Conservation (phyloP, 495 filamentous ascomycete species). For the Oidiodendron maius region DNA sequence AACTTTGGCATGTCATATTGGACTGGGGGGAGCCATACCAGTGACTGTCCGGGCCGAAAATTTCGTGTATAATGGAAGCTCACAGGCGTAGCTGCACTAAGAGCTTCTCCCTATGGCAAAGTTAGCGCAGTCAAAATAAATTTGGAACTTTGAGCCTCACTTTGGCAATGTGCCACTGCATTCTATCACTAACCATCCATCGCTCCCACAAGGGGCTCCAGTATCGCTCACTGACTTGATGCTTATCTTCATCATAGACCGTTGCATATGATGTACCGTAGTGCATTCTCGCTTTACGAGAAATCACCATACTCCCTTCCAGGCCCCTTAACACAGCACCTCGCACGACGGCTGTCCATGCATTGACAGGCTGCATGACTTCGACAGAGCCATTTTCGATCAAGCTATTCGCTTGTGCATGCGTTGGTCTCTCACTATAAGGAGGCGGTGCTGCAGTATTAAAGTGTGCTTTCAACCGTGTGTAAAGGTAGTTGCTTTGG, state of each 20-base stretch:
- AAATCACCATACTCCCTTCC: conserved; percentile 67
- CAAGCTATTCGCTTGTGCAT: conserved; percentile 34
- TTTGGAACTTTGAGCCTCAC: conserved; percentile 29
- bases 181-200: conserved; percentile 74
- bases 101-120: conserved; percentile 50
- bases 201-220: conserved; percentile 73
- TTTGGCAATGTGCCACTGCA: conserved; percentile 73
- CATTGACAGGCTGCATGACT: conserved; percentile 71
- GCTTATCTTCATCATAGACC: conserved; percentile 64
- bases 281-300: conserved; percentile 59
- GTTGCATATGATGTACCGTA: conserved; percentile 77
- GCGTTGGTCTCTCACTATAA: conserved; percentile 59
- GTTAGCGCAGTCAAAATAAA: conserved; percentile 7
- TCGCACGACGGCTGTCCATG: conserved; percentile 71
- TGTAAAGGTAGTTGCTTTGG: conserved; percentile 63
- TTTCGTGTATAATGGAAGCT: conserved; percentile 77
- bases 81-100: conserved; percentile 60
- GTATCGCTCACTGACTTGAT: conserved; percentile 60
- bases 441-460: conserved; percentile 57
- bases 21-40: conserved; percentile 2
- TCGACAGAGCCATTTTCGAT: conserved; percentile 48
- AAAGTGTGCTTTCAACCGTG: conserved; percentile 57
- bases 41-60: conserved; percentile 40
- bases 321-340: conserved; percentile 62
- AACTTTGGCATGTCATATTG: conserved; percentile 35